Conservation (phyloP, 345 rosid species). For the Eucalyptus polybractea region DNA sequence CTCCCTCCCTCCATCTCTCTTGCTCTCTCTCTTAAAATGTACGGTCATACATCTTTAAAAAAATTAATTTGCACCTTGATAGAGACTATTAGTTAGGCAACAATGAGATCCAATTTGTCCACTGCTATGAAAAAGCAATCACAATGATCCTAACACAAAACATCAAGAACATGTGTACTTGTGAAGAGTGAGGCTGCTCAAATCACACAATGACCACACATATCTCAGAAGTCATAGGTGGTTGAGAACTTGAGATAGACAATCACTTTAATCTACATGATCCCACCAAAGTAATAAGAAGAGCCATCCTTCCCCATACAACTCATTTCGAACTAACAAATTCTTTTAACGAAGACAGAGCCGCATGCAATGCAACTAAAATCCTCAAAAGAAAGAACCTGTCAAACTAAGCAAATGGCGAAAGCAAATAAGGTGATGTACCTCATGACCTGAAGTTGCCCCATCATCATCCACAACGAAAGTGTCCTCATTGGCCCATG, state of each 20-base stretch:
- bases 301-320: not conserved
- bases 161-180: not conserved
- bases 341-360: not conserved
- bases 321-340: not conserved
- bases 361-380: not conserved
- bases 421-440: not conserved
- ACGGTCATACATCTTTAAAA: not conserved
- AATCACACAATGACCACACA: not conserved
- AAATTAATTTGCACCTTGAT: not conserved
- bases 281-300: not conserved
- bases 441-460: slow-evolving; percentile 41
- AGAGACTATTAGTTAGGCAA: not conserved
- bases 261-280: not conserved
- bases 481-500: slow-evolving; percentile 60
- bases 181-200: not conserved
- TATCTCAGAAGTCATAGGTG: not conserved
- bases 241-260: not conserved
- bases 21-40: not conserved
- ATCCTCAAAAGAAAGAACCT: not conserved
- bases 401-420: not conserved
- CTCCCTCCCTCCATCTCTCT: not conserved
- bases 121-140: not conserved
- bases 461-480: slow-evolving; percentile 60
- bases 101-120: not conserved
- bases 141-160: not conserved